Conservation (phyloP, 768 basidiomycete species). For the Hebeloma cylindrosporum region DNA sequence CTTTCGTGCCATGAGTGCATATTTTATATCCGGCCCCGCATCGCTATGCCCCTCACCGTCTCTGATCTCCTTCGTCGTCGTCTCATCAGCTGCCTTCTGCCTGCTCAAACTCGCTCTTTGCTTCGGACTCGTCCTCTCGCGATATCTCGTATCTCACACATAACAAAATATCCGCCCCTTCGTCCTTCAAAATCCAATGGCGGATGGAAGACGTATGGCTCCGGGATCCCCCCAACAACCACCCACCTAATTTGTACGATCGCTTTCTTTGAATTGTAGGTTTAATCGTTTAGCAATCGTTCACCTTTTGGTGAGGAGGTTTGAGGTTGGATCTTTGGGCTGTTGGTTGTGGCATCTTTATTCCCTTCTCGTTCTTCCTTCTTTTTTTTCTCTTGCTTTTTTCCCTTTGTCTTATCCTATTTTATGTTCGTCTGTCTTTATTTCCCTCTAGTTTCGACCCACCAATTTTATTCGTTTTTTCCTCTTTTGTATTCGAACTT, state of each 20-base stretch:
- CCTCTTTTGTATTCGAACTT: conserved; percentile 16
- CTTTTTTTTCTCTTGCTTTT: conserved; percentile 17
- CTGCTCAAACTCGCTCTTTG: conserved; percentile 28
- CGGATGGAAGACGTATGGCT: conserved; percentile 49
- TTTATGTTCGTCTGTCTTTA: conserved; percentile 37
- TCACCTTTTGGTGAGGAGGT: too few relatives aligned
- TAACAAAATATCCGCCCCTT: conserved; percentile 27
- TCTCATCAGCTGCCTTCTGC: conserved; percentile 13
- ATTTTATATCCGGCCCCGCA: conserved; percentile 22
- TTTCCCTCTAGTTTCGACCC: conserved; percentile 26
- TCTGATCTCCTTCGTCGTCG: conserved; percentile 15
- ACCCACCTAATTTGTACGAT: conserved; percentile 13
- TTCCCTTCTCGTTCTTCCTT: conserved; percentile 33
- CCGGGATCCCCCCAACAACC: conserved; percentile 34
- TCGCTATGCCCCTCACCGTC: conserved; percentile 20
- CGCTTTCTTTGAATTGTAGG: conserved; percentile 22
- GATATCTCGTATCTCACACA: conserved; percentile 34
- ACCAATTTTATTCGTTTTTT: conserved; percentile 24
- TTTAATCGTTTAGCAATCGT: conserved; percentile 11
- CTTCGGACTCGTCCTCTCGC: conserved; percentile 28
- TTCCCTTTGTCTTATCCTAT: conserved; percentile 31
- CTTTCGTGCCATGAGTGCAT: conserved; percentile 18
- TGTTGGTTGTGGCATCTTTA: conserved; percentile 65
- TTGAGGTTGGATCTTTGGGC: conserved; percentile 46
- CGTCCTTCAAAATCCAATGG: conserved; percentile 27